Evolutionary conservation across 2,329 filamentous ascomycete genomes (phyloP).

Genomic region (Cladorrhinum sp.): DNA sequence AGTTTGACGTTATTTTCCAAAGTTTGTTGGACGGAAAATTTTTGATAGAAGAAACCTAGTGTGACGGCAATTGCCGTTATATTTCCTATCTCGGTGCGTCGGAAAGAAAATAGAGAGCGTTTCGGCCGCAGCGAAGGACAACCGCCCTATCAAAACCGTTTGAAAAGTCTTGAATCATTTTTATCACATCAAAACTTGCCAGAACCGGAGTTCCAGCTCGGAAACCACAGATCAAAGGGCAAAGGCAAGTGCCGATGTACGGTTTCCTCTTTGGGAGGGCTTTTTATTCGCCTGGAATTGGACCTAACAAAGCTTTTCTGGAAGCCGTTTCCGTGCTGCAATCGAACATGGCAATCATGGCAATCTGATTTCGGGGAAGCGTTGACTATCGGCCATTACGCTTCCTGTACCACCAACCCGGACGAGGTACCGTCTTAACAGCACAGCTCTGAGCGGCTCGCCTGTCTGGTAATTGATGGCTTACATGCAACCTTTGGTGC

Average conservation of each 20-base stretch:
- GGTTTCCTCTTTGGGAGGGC: constrained; percentile 3
- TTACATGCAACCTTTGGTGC: constrained; percentile 10
- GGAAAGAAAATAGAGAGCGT: neutral
- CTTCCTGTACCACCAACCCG: constrained; percentile 1
- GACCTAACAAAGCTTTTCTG: neutral
- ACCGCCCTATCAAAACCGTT: neutral
- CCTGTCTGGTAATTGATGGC: constrained; percentile 5
- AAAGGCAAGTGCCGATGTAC: constrained; percentile 5
- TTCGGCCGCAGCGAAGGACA: neutral
- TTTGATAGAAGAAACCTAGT: too few species aligned
- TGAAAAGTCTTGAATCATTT: neutral
- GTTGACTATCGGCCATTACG: constrained; percentile 7
- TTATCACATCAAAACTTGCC: neutral
- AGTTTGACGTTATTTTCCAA: constrained; percentile 7
- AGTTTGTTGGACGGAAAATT: neutral
- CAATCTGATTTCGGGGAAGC: neutral
- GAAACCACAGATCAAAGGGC: neutral
- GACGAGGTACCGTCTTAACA: constrained; percentile 6
- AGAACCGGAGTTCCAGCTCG: neutral
- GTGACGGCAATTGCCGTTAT: too few species aligned
- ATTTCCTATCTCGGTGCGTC: too few species aligned
- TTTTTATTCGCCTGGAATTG: constrained; percentile 3
- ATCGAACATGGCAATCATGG: neutral
- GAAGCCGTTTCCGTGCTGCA: neutral
- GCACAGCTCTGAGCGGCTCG: neutral